Evolutionary conservation across 495 filamentous ascomycete genomes (phyloP), one percentile per base, ranked within the genome.

Genomic region (Penicillium lagena): DNA sequence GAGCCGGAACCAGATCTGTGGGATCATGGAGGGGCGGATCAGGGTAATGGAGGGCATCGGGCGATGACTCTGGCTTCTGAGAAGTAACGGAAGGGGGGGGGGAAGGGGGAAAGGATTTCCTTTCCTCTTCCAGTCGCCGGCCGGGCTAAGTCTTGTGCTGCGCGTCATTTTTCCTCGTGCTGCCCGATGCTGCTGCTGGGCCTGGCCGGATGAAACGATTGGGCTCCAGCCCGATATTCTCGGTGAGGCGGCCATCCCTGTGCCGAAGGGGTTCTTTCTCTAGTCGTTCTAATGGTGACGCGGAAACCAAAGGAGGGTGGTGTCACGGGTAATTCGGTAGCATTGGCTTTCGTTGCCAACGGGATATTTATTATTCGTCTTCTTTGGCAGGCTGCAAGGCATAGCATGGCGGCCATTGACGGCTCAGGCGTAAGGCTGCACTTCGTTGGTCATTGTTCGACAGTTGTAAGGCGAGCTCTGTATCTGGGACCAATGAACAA

Each of bases 321-420:
- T 60, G 44, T 31, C 51, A 60, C 49, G 32, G 58, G 51, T 56
- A 48, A 55, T 56, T 59, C 45, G 50, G 43, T 48, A 42, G 40
- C 39, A 35, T 22, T 22, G 43, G 34, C 40, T 50, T 44, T 39
- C 45, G 43, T 22, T 44, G 44, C 55, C 42, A 47, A 58, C 43
- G 51, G 51, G 46, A 44, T 42, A 58, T 55, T 55, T 55, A 22
- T 22, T 22, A 6, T 4, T 22, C 22, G 0, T 37, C 46, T 34
- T 34, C 41, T 36, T 60, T 36, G 51, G 58, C 49, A 60, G 58
- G 58, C 54, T 60, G 51, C 38, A 47, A 60, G 58, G 58, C 58
- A 58, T 55, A 4, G 50, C 50, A 55, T 43, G 42, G 47, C 17
- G 27, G 22, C 14, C 33, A 22, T 22, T 22, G 22, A 46, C 14